Conservation (phyloP, 352 stramenopile genomes). For the Pythium brachiatum region DNA sequence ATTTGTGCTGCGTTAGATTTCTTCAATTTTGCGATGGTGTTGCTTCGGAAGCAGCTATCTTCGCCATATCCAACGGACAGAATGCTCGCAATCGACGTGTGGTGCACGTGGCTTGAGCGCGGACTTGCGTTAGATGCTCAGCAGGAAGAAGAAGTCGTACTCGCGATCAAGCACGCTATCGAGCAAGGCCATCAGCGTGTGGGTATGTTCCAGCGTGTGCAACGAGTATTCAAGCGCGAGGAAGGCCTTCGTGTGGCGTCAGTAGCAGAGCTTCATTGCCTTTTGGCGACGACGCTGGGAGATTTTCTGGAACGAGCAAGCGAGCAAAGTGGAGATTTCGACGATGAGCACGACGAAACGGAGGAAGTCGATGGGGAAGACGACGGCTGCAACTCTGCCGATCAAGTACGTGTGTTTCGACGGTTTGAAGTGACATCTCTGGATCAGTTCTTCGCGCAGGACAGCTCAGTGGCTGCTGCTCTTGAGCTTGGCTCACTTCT, state of each 20-base stretch:
- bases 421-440: slow-evolving; percentile 11
- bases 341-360: neutral
- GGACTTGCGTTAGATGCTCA: slow-evolving; percentile 42
- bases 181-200: slow-evolving; percentile 4
- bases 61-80: slow-evolving; percentile 41
- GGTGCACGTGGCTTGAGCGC: slow-evolving; percentile 63
- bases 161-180: slow-evolving; percentile 23
- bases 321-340: neutral
- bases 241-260: slow-evolving; percentile 4
- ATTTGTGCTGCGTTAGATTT: slow-evolving; percentile 40
- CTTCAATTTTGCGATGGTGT: slow-evolving; percentile 81
- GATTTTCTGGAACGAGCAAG: slow-evolving; percentile 9
- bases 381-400: neutral
- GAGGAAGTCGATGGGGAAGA: neutral
- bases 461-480: slow-evolving; percentile 3
- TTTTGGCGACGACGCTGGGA: slow-evolving; percentile 1
- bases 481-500: slow-evolving; percentile 14
- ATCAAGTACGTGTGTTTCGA: neutral
- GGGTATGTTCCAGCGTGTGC: slow-evolving; percentile 7
- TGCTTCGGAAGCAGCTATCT: slow-evolving; percentile 73
- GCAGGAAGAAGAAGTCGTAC: slow-evolving; percentile 52
- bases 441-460: slow-evolving; percentile 11
- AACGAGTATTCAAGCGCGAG: neutral
- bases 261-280: slow-evolving; percentile 10
- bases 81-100: slow-evolving; percentile 63